Percentiles rank a stretch among this genome's conserved stretches.
phyloP scores from a whole-genome alignment of 352 stramenopile species.

The Globisporangium parvum region DNA sequence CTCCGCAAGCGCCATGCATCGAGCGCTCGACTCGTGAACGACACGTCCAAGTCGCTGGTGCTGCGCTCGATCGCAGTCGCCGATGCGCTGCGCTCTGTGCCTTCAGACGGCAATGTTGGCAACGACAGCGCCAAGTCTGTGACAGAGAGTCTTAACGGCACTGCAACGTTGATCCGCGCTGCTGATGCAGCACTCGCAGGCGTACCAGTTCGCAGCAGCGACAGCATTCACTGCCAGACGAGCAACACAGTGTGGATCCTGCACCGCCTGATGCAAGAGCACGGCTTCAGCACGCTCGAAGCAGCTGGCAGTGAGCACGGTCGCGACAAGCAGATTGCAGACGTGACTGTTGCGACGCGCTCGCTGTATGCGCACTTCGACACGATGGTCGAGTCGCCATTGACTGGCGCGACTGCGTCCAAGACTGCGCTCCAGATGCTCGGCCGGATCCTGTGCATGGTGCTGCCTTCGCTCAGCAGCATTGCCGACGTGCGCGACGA shows the following conservation, averaged over 20 bases:
- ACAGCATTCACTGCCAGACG: slow-evolving; percentile 4
- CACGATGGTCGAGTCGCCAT: background rate
- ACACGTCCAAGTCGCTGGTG: slow-evolving; percentile 6
- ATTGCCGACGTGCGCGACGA: slow-evolving; percentile 5
- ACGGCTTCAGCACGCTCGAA: slow-evolving; percentile 1
- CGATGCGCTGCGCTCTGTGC: slow-evolving; percentile 10
- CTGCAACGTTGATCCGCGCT: slow-evolving; percentile 7
- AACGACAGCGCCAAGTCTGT: background rate
- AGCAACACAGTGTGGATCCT: slow-evolving; percentile 13
- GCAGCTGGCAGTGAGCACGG: background rate
- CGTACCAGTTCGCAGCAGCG: background rate
- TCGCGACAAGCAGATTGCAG: background rate
- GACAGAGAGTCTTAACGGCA: slow-evolving; percentile 5
- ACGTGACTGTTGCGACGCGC: background rate
- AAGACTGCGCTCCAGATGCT: slow-evolving; percentile 4
- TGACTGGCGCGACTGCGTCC: background rate
- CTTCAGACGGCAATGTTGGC: background rate
- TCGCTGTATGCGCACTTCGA: slow-evolving; percentile 9
- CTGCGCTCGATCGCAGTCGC: slow-evolving; percentile 11
- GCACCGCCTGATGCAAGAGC: slow-evolving; percentile 10
- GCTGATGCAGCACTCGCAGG: background rate
- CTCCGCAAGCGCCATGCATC: slow-evolving; percentile 8
- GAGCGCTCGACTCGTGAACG: slow-evolving; percentile 1
- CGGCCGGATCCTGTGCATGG: slow-evolving; percentile 6
- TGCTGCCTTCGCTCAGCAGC: slow-evolving; percentile 6